Percentiles rank a stretch among this genome's conserved stretches.
Evolutionary conservation across 495 filamentous ascomycete species (phyloP).

Genomic region (Pseudoneurospora amorphoporcata): DNA sequence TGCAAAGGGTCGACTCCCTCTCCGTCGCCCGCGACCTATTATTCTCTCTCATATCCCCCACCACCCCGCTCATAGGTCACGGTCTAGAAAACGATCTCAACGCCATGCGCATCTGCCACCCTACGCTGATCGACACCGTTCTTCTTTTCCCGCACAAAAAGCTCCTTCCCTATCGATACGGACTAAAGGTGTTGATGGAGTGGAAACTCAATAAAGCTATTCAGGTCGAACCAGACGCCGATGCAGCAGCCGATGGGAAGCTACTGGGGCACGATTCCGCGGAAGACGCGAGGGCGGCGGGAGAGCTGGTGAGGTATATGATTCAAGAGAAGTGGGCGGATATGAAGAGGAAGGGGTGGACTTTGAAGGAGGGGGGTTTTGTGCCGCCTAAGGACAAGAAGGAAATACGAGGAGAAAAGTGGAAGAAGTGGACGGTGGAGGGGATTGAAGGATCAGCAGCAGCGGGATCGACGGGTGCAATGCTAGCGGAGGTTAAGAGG

Average conservation of each 20-base stretch:
- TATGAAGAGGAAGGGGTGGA: slow-evolving; percentile 57
- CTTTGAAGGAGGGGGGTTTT: slow-evolving; percentile 35
- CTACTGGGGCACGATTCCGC: slow-evolving; percentile 69
- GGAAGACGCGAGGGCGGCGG: slow-evolving; percentile 82
- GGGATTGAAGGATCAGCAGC: not conserved
- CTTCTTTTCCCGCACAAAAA: slow-evolving; percentile 68
- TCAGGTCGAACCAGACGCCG: slow-evolving; percentile 54
- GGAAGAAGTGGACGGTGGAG: not conserved
- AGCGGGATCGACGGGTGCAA: not conserved
- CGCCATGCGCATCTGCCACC: slow-evolving; percentile 70
- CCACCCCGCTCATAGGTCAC: slow-evolving; percentile 81
- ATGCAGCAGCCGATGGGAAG: not conserved
- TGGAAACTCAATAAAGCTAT: slow-evolving; percentile 60
- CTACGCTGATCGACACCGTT: slow-evolving; percentile 74
- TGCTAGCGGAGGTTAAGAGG: not conserved
- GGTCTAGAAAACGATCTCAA: slow-evolving; percentile 94
- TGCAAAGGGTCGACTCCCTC: slow-evolving; percentile 65
- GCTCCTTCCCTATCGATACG: slow-evolving; percentile 65
- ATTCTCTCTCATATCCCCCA: slow-evolving; percentile 55
- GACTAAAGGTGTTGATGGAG: slow-evolving; percentile 58
- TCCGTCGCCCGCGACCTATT: slow-evolving; percentile 60
- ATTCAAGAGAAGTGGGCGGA: slow-evolving; percentile 54
- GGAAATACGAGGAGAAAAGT: not conserved
- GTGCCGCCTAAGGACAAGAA: slow-evolving; percentile 28
- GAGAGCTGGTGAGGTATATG: slow-evolving; percentile 66